Evolutionary conservation across 768 basidiomycete genomes (phyloP).

Genomic region (Cystofilobasidium bisporidii): DNA sequence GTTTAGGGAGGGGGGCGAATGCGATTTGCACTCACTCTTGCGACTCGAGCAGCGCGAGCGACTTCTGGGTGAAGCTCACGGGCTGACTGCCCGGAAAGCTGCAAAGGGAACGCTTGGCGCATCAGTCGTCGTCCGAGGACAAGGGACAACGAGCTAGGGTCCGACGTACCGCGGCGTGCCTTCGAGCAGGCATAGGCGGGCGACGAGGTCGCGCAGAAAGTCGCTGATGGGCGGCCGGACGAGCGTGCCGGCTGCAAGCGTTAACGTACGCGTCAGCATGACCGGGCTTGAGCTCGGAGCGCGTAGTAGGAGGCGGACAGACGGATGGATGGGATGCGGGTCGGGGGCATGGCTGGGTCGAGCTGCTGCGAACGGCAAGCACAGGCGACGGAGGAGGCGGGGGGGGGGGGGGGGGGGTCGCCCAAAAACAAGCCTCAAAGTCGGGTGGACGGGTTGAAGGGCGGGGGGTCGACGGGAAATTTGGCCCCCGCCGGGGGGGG

Average conservation of each 20-base stretch:
- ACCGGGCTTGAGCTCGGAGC: not conserved
- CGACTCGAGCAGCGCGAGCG: constrained; percentile 64
- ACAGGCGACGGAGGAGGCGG: too few species aligned
- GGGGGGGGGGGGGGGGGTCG: too few species aligned
- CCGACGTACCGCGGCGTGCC: not conserved
- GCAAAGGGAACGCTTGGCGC: too few species aligned
- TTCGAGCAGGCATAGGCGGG: constrained; percentile 8
- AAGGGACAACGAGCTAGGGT: too few species aligned
- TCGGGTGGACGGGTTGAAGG: too few species aligned
- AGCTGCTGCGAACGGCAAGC: not conserved
- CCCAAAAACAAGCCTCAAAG: too few species aligned
- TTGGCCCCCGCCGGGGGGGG: too few species aligned
- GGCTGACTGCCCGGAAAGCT: constrained; percentile 97
- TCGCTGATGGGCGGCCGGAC: constrained; percentile 5
- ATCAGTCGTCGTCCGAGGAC: not conserved
- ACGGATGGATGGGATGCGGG: constrained; percentile 17
- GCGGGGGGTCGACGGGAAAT: too few species aligned
- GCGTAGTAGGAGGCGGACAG: not conserved
- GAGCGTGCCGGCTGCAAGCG: constrained; percentile 10
- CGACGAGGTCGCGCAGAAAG: constrained; percentile 16
- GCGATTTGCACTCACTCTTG: constrained; percentile 68
- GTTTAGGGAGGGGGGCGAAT: too few species aligned
- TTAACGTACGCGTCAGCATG: not conserved
- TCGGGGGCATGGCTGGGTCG: not conserved
- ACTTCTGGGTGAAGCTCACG: constrained; percentile 67